Evolutionary conservation across 2,329 filamentous ascomycete species (phyloP), one percentile per base, ranked within the genome.

Genomic region (Acrodontium crateriforme): DNA sequence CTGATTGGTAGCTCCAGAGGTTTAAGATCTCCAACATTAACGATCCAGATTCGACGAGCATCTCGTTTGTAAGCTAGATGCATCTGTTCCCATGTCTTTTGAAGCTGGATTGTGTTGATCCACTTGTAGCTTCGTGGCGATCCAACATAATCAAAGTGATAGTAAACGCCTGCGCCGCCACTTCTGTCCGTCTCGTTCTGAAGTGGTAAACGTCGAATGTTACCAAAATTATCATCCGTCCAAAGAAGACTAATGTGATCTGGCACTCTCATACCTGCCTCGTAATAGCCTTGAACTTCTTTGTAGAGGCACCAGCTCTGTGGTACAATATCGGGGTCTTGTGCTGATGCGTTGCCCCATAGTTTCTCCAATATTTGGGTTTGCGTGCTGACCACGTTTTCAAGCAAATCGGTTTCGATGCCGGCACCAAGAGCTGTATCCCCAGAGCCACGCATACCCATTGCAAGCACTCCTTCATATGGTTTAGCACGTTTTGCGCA

Each of bases 301-400:
- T 79, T 80, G 53, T 81, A 82, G 35, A 81, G 54, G 41, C 74
- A 78, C 74, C 76, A 80, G 53, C 74, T 64, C 50, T 80, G 75
- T 5, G 76, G 74, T 1, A 75, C 65, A 2, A 62, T 54, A 3
- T 61, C 50, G 19, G 66, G 58, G 24, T 67, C 52, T 2, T 50
- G 51, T 3, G 61, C 53, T 4, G 59, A 65, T 38, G 60, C 53
- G 30, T 58, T 52, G 9, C 60, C 62, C 23, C 76, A 63, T 0
- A 76, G 66, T 2, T 67, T 59, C 12, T 56, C 58, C 23, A 77
- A 58, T 32, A 74, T 73, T 7, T 63, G 46, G 27, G 69, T 62
- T 46, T 81, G 74, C 17, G 69, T 63, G 3, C 58, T 42, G 2
- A 80, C 72, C 15, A 78, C 63, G 11, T 63, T 60, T 39, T 74